Evolutionary conservation across 805 yeast genomes (phyloP).

Genomic region (Alloascoidea africana): DNA sequence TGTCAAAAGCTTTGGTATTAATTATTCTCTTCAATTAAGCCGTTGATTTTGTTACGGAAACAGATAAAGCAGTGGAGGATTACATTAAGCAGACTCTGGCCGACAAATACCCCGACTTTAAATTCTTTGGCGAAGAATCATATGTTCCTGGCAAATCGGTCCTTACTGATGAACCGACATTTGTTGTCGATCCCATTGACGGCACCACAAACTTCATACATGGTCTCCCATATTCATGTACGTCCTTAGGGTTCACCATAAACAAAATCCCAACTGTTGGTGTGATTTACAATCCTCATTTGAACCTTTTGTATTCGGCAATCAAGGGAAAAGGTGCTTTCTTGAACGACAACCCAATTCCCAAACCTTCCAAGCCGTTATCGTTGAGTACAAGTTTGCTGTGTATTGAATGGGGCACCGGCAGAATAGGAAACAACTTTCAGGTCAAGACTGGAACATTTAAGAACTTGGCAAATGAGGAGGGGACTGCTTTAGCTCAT

Average conservation of each 20-base stretch:
- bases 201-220: constrained; percentile 56
- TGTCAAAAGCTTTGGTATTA: background rate
- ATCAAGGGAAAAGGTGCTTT: constrained; percentile 40
- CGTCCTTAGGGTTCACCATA: constrained; percentile 41
- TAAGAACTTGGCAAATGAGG: constrained; percentile 25
- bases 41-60: constrained; percentile 47
- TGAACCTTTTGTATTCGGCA: constrained; percentile 36
- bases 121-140: constrained; percentile 49
- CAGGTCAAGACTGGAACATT: constrained; percentile 33
- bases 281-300: constrained; percentile 48
- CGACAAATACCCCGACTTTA: constrained; percentile 28
- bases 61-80: constrained; percentile 40
- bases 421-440: constrained; percentile 35
- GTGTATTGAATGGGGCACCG: constrained; percentile 49
- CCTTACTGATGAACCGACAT: constrained; percentile 38
- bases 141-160: constrained; percentile 31
- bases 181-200: constrained; percentile 50
- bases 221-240: constrained; percentile 45
- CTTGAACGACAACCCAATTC: constrained; percentile 28
- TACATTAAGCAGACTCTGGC: constrained; percentile 19
- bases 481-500: constrained; percentile 41
- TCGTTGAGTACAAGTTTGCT: constrained; percentile 35
- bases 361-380: constrained; percentile 20
- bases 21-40: constrained; percentile 12
- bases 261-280: constrained; percentile 38